Evolutionary conservation across 192 early-diverging fungal genomes (phyloP), one percentile per base, ranked within the genome.

Genomic region (Backusella circina): DNA sequence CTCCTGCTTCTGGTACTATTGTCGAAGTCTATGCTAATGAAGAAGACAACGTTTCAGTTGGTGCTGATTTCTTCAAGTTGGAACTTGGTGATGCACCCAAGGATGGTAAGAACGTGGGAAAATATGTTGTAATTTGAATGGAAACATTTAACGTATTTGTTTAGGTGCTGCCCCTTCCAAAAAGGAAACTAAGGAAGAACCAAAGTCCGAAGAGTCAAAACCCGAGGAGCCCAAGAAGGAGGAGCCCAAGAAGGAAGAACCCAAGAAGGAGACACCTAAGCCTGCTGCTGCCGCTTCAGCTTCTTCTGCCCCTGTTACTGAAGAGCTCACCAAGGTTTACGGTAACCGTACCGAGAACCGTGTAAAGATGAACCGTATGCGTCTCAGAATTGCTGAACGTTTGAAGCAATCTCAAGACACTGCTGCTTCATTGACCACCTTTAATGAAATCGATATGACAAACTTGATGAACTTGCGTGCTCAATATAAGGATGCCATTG

Each of bases 361-460:
- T 41, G 84, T 96, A 57, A 98, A 98, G 86, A 99, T 99, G 98
- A 96, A 90, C 88, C 93, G 97, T 73, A 99, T 99, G 98, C 94
- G 98, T 36, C 82, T 92, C 81, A 91, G 91, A 69, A 99, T 99
- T 71, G 88, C 98, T 54, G 92, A 93, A 84, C 93, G 95, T 65
- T 84, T 99, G 81, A 99, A 99, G 92, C 92, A 96, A 83, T 95
- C 97, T 64, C 98, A 99, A 87, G 91, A 96, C 84, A 95, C 90
- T 57, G 98, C 98, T 10, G 98, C 98, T 32, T 93, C 96, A 64
- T 88, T 99, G 75, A 99, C 98, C 23, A 99, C 98, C 38, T 99
- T 99, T 86, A 99, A 99, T 87, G 98, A 99, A 88, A 90, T 99
- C 36, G 98, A 99, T 82, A 99, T 99, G 98, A 93, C 90, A 81